Evolutionary conservation across 78 protist species (phyloP).

Genomic region (Dictyostelium citrinum): DNA sequence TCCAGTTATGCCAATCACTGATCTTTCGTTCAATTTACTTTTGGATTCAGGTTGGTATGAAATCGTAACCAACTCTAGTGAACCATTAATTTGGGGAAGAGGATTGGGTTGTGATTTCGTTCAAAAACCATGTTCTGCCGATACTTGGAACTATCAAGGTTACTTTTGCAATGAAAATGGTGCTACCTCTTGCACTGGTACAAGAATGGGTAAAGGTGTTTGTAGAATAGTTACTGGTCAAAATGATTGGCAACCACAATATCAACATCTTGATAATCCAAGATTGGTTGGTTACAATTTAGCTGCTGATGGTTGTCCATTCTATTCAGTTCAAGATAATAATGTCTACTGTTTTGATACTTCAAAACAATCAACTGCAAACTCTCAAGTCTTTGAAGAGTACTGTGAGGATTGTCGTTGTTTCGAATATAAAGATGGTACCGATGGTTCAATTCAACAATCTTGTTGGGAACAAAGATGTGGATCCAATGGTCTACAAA

Average conservation of each 20-base stretch:
- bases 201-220: constrained; percentile 34
- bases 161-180: not conserved
- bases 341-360: not conserved
- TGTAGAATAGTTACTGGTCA: not conserved
- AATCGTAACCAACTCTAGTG: not conserved
- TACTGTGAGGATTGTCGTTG: constrained; percentile 3
- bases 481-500: not conserved
- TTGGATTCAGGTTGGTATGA: constrained; percentile 62
- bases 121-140: not conserved
- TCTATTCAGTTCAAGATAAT: not conserved
- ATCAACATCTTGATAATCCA: constrained; percentile 24
- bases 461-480: constrained; percentile 55
- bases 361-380: not conserved
- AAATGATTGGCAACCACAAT: not conserved
- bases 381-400: not conserved
- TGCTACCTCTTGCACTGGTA: not conserved
- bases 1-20: constrained; percentile 41
- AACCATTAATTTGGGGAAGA: constrained; percentile 15
- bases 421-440: not conserved
- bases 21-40: constrained; percentile 9
- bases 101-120: constrained; percentile 2
- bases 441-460: not conserved
- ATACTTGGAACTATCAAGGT: not conserved
- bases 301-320: constrained; percentile 30
- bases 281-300: not conserved